Evolutionary conservation across 805 yeast species (phyloP).

Genomic region (Metahyphopichia silvanorum): DNA sequence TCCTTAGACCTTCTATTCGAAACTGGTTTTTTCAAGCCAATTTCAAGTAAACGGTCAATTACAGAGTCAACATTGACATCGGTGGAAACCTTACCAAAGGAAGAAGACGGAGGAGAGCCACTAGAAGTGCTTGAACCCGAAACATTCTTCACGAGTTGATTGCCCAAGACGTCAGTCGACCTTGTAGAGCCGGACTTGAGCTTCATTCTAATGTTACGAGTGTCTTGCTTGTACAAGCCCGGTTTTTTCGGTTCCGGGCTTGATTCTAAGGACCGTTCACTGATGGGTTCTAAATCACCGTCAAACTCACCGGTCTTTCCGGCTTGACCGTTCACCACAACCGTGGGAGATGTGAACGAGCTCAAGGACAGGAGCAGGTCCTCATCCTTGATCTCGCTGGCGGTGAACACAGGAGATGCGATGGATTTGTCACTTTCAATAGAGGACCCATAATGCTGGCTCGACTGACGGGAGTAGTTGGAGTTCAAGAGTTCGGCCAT

Average conservation of each 20-base stretch:
- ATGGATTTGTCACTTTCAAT: conserved; percentile 40
- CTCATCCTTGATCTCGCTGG: conserved; percentile 26
- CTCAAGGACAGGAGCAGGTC: conserved; percentile 38
- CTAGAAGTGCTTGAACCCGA: conserved; percentile 11
- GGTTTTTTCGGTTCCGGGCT: conserved; percentile 14
- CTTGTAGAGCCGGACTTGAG: neutral
- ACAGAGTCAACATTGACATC: conserved; percentile 59
- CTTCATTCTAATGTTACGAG: no score
- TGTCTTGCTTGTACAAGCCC: neutral
- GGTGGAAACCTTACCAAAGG: neutral
- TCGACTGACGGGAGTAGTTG: neutral
- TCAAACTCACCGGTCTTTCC: neutral
- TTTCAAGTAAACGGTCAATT: conserved; percentile 55
- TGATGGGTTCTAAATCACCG: conserved; percentile 25
- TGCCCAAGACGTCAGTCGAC: neutral
- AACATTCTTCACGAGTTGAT: neutral
- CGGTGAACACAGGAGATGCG: conserved; percentile 35
- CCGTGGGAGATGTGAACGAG: conserved; percentile 9
- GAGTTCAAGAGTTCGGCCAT: conserved; percentile 37
- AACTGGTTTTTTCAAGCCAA: conserved; percentile 31
- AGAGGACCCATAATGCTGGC: conserved; percentile 22
- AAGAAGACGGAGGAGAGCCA: conserved; percentile 13
- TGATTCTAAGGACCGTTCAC: conserved; percentile 31
- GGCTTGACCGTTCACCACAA: neutral
- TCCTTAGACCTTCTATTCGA: conserved; percentile 13